Percentiles rank a stretch among this genome's conserved stretches.
phyloP scores from a whole-genome alignment of 78 protist species.

The Thecamonas trahens region DNA sequence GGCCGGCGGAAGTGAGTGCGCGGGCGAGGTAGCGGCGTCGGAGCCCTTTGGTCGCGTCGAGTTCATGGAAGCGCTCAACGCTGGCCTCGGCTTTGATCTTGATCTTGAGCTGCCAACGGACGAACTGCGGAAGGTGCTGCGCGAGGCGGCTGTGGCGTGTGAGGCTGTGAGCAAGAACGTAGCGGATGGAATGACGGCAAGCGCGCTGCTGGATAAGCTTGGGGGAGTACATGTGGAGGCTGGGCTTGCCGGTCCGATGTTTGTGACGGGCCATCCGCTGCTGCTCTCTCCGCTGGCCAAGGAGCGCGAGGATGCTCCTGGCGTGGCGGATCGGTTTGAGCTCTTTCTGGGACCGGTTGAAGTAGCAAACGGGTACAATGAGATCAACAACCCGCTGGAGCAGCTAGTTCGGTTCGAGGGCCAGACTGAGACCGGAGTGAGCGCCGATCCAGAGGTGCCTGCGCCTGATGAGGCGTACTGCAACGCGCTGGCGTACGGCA shows the following conservation, averaged over 20 bases:
- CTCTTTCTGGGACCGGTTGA: slow-evolving; percentile 7
- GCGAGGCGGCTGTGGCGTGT: too few species aligned
- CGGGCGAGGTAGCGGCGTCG: neutral
- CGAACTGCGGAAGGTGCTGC: too few species aligned
- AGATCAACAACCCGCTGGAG: slow-evolving; percentile 34
- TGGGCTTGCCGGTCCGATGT: neutral
- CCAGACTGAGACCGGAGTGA: neutral
- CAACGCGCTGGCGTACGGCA: slow-evolving; percentile 15
- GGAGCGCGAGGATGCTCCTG: neutral
- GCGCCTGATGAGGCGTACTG: slow-evolving; percentile 9
- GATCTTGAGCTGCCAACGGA: too few species aligned
- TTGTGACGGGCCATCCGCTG: neutral
- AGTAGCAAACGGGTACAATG: slow-evolving; percentile 34
- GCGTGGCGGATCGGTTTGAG: slow-evolving; percentile 33
- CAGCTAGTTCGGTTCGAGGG: slow-evolving; percentile 20
- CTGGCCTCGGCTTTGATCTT: neutral
- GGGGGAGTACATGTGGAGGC: neutral
- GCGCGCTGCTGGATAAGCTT: neutral
- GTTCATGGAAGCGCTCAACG: neutral
- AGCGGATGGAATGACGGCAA: neutral
- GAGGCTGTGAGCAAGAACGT: too few species aligned
- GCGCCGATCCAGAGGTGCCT: slow-evolving; percentile 25
- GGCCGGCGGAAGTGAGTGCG: neutral
- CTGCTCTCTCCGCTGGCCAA: neutral
- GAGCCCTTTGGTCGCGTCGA: neutral